Evolutionary conservation across 2,329 filamentous ascomycete species (phyloP), one percentile per base, ranked within the genome.

Genomic region (Hyphodiscus sp.): DNA sequence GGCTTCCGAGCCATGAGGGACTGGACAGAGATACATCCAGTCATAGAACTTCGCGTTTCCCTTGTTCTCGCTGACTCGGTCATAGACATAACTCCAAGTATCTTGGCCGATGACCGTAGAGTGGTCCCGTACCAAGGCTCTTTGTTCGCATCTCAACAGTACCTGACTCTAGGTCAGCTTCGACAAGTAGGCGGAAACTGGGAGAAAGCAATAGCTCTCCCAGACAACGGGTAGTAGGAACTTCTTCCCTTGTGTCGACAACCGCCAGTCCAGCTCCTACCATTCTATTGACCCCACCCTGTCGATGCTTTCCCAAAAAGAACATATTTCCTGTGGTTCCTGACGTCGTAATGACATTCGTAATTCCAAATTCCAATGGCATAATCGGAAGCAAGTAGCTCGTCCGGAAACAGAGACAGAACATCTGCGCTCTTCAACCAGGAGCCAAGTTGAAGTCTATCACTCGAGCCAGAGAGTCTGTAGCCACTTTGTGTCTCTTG

Each of bases 71-170:
- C 44, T 50, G 0, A 41, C 41, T 16, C 47, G 47, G 2, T 43
- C 52, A 13, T 47, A 54, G 1, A 54, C 47, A 19, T 54, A 54
- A 7, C 42, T 47, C 38, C 42, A 50, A 23, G 19, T 42, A 15
- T 54, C 52, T 15, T 33, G 42, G 15, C 26, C 47, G 8, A 50
- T 18, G 3, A 54, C 47, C 19, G 44, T 26, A 11, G 47, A 46
- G 20, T 54, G 44, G 15, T 54, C 52, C 52, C 52, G 18, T 54
- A 54, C 29, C 47, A 30, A 3, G 47, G 52, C 48, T 54, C 52
- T 29, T 51, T 51, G 4, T 45, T 38, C 18, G 20, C 41, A 41
- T 51, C 49, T 43, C 49, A 51, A 42, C 49, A 51, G 38, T 51
- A 45, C 10, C 49, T 47, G 11, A 44, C 30, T 38, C 42, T 6